phyloP scores from a whole-genome alignment of 2,329 filamentous ascomycete species.

The Cercospora canescens region DNA sequence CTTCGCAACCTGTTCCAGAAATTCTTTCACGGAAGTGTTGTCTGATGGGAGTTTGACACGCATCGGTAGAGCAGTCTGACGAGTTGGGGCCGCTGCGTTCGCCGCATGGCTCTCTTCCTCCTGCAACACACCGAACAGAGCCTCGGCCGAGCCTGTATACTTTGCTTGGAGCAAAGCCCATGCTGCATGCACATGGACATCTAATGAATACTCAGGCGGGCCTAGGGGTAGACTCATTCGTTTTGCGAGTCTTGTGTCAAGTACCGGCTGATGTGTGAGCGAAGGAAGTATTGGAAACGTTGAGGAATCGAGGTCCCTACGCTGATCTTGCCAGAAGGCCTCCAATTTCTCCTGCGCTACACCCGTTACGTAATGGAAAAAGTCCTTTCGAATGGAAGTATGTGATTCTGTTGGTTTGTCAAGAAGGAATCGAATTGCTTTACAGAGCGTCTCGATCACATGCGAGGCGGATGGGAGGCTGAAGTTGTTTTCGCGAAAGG shows the following conservation, averaged over 20 bases:
- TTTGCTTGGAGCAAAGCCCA: slow-evolving; percentile 7
- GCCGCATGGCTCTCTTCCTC: background rate
- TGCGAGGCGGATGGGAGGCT: background rate
- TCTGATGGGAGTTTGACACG: background rate
- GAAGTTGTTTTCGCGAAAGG: background rate
- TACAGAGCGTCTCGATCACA: background rate
- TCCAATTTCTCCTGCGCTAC: background rate
- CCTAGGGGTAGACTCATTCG: background rate
- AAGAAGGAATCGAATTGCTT: background rate
- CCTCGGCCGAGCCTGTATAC: slow-evolving; percentile 7
- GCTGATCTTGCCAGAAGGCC: background rate
- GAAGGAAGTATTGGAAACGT: background rate
- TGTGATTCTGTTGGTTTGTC: background rate
- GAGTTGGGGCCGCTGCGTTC: too few species aligned
- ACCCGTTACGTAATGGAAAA: background rate
- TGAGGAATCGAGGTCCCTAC: background rate
- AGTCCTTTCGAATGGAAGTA: background rate
- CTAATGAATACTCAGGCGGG: background rate
- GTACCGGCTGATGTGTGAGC: background rate
- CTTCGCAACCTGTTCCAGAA: background rate
- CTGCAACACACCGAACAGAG: slow-evolving; percentile 5
- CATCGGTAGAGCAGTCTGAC: background rate
- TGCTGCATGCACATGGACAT: background rate
- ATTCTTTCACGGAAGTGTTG: background rate
- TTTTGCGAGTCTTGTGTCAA: background rate